Percentiles rank a stretch among this genome's conserved stretches.
phyloP scores from a whole-genome alignment of 1,139 yeast genomes.

The Candida buenavistaensis region DNA sequence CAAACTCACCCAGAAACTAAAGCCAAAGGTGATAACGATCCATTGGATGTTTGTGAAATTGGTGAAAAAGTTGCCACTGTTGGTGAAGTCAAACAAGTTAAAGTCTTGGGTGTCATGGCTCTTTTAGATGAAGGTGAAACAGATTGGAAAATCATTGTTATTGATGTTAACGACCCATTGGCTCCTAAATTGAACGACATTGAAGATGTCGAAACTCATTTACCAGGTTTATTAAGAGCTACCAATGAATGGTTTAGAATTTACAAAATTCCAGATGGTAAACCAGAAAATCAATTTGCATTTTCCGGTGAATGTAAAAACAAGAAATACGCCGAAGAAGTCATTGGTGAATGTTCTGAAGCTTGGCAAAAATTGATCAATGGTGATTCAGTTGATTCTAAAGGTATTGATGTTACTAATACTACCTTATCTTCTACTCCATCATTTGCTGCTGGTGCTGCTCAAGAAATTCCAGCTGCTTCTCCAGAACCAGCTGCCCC shows the following conservation, averaged over 20 bases:
- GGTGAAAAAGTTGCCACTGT: slow-evolving; percentile 70
- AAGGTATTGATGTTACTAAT: slow-evolving; percentile 67
- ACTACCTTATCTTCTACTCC: slow-evolving; percentile 66
- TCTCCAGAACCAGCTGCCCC: slow-evolving; percentile 81
- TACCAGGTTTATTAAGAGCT: slow-evolving; percentile 85
- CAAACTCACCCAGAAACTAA: slow-evolving; percentile 69
- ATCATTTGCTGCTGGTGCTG: slow-evolving; percentile 49
- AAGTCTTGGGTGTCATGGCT: slow-evolving; percentile 90
- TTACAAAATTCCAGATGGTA: slow-evolving; percentile 93
- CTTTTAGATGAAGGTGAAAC: slow-evolving; percentile 96
- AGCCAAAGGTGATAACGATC: slow-evolving; percentile 93
- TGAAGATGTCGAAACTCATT: slow-evolving; percentile 74
- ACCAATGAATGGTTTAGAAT: slow-evolving; percentile 93
- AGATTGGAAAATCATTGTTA: slow-evolving; percentile 94
- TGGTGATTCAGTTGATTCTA: slow-evolving; percentile 49
- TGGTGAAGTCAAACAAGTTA: slow-evolving; percentile 80
- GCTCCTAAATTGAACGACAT: slow-evolving; percentile 75
- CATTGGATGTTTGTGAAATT: slow-evolving; percentile 93
- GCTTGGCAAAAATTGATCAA: slow-evolving; percentile 74
- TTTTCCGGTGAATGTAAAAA: slow-evolving; percentile 78
- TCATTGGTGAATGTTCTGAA: slow-evolving; percentile 72
- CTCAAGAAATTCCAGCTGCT: slow-evolving; percentile 64
- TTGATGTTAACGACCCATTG: slow-evolving; percentile 79
- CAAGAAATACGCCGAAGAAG: slow-evolving; percentile 66
- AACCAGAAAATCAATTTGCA: slow-evolving; percentile 83